Conservation (phyloP, 345 rosid species). For the Luvunga scandens region DNA sequence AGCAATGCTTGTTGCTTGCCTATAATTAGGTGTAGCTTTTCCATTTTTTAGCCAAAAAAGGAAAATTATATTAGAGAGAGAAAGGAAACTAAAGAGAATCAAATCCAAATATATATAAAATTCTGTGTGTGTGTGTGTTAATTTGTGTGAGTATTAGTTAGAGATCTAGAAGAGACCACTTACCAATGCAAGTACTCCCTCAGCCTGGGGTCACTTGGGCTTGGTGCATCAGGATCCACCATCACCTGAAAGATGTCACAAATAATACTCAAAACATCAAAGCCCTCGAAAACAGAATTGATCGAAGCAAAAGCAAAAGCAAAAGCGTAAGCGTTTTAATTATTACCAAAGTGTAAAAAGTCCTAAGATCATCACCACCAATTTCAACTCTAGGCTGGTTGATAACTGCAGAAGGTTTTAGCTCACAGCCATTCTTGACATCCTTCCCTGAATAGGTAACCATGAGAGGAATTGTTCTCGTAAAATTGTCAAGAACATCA, state of each 20-base stretch:
- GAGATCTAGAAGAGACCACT: not conserved
- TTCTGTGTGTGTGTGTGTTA: not conserved
- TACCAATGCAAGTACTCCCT: conserved; percentile 70
- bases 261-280: not conserved
- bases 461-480: conserved; percentile 41
- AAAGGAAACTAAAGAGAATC: too few species aligned
- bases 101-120: too few species aligned
- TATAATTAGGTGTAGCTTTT: too few species aligned
- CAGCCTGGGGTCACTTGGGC: conserved; percentile 60
- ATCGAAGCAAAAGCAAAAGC: too few species aligned
- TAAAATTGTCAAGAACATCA: conserved; percentile 60
- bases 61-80: too few species aligned
- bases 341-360: conserved; percentile 63
- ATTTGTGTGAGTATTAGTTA: not conserved
- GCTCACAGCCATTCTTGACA: conserved; percentile 53
- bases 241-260: conserved; percentile 36
- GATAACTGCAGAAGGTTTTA: conserved; percentile 56
- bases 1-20: too few species aligned
- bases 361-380: conserved; percentile 64
- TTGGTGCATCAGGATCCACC: conserved; percentile 82
- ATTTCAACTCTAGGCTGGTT: conserved; percentile 54
- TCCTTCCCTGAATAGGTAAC: conserved; percentile 31
- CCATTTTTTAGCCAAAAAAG: too few species aligned
- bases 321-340: not conserved
- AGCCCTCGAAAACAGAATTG: not conserved